Base-by-base conservation (phyloP, 2,329 filamentous ascomycete species). In the Dothideomycetes sp. region DNA sequence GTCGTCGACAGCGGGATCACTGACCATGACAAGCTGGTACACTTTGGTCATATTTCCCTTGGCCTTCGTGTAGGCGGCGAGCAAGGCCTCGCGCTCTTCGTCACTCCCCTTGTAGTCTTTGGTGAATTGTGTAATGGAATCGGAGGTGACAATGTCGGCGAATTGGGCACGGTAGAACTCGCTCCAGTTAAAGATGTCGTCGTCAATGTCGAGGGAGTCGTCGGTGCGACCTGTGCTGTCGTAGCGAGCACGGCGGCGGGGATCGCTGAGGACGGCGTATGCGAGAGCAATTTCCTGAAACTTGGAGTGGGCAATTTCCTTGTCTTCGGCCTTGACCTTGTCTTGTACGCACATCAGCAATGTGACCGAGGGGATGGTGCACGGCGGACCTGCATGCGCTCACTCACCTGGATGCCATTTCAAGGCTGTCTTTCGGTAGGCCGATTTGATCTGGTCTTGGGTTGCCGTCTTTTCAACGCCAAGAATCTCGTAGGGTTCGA, bases 231-330 rank as follows among this genome's bases (percentile, higher is more conserved):
- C 91, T 0, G 89, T 96, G 39, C 74, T 71, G 58, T 98, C 89
- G 67, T 94, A 98, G 45, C 85, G 83, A 52, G 79, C 78, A 51
- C 91, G 83, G 39, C 91, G 78, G 15, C 72, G 70, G 16, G 82
- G 71, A 52, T 95, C 85, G 22, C 85, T 94, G 24, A 98, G 82
- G 35, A 98, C 76, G 23, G 87, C 89, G 57, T 96, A 94, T 38
- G 91, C 89, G 55, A 95, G 89, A 17, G 89, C 89, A 51, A 98
- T 79, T 51, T 82, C 72, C 63, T 98, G 91, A 61, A 98, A 98
- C 40, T 75, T 81, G 46, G 72, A 70, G 52, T 94, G 81, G 2
- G 91, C 89, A 29, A 73, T 66, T 18, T 79, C 72, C 55, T 85
- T 86, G 38, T 80, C 66, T 16, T 78, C 71, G 1, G 74, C 69